Conservation (phyloP, 2,329 filamentous ascomycete genomes). For the Fusarium begoniae region DNA sequence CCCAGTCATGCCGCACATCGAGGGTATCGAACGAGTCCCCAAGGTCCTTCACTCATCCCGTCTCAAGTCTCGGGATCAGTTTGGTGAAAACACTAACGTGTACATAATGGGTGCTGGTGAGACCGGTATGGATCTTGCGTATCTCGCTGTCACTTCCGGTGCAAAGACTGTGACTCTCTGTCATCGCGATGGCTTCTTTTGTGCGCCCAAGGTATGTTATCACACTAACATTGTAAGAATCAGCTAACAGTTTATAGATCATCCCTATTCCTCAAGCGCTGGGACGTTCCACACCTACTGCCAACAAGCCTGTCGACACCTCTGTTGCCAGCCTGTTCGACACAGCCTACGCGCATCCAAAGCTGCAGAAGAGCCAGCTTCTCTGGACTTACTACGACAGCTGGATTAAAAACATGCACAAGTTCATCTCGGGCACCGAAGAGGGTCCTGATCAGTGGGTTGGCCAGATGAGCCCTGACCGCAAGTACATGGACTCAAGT, state of each 20-base stretch:
- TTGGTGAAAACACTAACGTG: conserved; percentile 52
- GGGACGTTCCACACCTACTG: background rate
- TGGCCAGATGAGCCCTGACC: conserved; percentile 52
- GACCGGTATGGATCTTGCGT: conserved; percentile 56
- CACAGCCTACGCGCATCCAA: conserved; percentile 59
- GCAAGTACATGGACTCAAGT: conserved; percentile 50
- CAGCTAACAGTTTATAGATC: conserved; percentile 25
- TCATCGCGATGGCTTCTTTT: conserved; percentile 57
- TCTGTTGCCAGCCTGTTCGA: conserved; percentile 60
- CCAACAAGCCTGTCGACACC: conserved; percentile 58
- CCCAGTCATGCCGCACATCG: conserved; percentile 51
- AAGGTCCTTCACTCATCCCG: conserved; percentile 54
- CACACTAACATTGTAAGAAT: fast-evolving
- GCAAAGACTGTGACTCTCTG: conserved; percentile 55
- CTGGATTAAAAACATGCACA: conserved; percentile 56
- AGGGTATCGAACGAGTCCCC: conserved; percentile 50
- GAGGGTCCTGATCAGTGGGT: conserved; percentile 60
- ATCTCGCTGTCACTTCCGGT: conserved; percentile 55
- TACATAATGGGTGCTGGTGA: conserved; percentile 57
- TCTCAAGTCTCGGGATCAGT: conserved; percentile 54
- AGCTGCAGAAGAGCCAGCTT: conserved; percentile 53
- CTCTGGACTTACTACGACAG: conserved; percentile 58
- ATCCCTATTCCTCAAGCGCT: conserved; percentile 37
- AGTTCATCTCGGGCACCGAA: conserved; percentile 55
- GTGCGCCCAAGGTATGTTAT: conserved; percentile 52